These are phyloP conservation scores for Sophora flavescens DNA, from an alignment of 306 rosid species.

Conservation along the genomic window DNA sequence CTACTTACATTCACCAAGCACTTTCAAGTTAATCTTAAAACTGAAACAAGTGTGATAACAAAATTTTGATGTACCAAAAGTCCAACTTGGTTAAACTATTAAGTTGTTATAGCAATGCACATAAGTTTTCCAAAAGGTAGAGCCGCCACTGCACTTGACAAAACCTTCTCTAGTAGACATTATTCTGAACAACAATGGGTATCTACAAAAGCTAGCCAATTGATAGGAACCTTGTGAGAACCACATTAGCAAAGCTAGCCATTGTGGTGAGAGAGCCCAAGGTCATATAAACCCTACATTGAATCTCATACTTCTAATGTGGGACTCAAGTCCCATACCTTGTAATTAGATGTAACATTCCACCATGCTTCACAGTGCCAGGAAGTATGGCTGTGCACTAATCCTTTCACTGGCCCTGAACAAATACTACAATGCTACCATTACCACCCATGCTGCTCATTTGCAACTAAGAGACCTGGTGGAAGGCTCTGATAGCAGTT, in stretches of 20 bases:
- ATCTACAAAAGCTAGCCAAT: neutral
- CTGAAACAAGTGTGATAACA: slow-evolving; percentile 15
- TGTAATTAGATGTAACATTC: neutral
- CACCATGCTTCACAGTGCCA: neutral
- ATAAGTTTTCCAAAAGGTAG: slow-evolving; percentile 3
- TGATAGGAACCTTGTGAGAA: neutral
- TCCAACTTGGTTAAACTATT: neutral
- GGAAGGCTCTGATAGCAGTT: too few species aligned
- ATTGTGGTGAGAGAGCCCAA: neutral
- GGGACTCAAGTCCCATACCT: neutral
- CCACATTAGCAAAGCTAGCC: neutral
- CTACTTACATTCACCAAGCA: slow-evolving; percentile 32
- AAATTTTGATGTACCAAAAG: slow-evolving; percentile 15
- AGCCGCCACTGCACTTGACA: slow-evolving; percentile 3
- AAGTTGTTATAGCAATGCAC: neutral
- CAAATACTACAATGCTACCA: neutral
- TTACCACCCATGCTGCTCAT: too few species aligned
- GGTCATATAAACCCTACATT: neutral
- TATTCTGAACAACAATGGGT: neutral
- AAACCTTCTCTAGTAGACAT: slow-evolving; percentile 17
- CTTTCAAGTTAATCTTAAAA: slow-evolving; percentile 16
- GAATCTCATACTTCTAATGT: neutral
- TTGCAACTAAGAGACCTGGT: too few species aligned
- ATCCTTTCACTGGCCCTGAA: neutral
- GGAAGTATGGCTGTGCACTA: neutral